Conservation (phyloP, 768 basidiomycete genomes). For the Pleurotus platypus region DNA sequence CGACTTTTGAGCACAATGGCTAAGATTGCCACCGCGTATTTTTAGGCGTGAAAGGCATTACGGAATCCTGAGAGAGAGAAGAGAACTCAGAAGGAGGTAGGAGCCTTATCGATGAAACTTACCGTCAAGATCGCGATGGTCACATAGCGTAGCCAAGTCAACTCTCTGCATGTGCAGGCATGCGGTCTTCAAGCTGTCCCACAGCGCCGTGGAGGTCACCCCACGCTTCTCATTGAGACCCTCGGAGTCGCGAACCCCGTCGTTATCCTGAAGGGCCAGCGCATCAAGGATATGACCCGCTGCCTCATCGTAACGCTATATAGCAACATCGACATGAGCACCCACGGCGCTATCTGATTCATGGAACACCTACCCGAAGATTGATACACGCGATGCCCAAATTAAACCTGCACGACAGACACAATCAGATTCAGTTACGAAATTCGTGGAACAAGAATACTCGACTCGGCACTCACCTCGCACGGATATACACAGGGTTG, state of each 20-base stretch:
- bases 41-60: conserved; percentile 18
- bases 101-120: conserved; percentile 8
- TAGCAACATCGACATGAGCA: not conserved
- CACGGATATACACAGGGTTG: conserved; percentile 88
- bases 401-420: conserved; percentile 65
- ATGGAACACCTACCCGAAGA: conserved; percentile 52
- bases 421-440: not conserved
- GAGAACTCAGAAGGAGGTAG: not conserved
- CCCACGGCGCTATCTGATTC: conserved; percentile 11
- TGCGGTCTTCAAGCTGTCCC: conserved; percentile 85
- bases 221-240: conserved; percentile 55
- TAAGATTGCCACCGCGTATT: not conserved
- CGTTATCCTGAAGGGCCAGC: conserved; percentile 83
- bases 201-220: conserved; percentile 73
- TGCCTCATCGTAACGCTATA: conserved; percentile 81
- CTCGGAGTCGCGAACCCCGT: conserved; percentile 53
- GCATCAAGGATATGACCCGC: conserved; percentile 87
- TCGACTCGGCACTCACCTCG: conserved; percentile 46
- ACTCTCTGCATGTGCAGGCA: conserved; percentile 77
- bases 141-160: conserved; percentile 76
- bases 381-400: conserved; percentile 91
- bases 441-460: not conserved
- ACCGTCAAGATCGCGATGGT: conserved; percentile 67
- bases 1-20: not conserved
- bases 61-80: conserved; percentile 25